Percentiles rank a stretch among this genome's conserved stretches.
Evolutionary conservation across 495 filamentous ascomycete genomes (phyloP).

Genomic region (Neurospora intermedia): DNA sequence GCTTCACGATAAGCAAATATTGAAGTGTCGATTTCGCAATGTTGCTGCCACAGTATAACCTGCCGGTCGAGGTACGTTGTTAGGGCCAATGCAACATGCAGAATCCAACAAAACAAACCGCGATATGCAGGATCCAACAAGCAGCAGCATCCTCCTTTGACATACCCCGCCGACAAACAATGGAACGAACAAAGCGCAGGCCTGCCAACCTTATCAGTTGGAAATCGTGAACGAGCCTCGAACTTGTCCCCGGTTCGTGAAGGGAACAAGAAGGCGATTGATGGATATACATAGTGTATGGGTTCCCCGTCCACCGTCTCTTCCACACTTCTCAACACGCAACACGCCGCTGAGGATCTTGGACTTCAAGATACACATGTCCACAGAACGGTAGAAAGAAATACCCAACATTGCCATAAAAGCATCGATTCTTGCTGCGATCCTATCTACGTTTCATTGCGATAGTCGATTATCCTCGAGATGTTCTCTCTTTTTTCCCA

Average conservation of each 20-base stretch:
- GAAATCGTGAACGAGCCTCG: not conserved
- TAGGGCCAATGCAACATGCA: not conserved
- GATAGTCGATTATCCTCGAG: not conserved
- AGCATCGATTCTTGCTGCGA: not conserved
- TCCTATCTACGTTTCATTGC: not conserved
- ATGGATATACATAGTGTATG: not conserved
- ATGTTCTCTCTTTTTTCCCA: not conserved
- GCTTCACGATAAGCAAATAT: not conserved
- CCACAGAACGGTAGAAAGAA: not conserved
- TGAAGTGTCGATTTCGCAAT: too few relatives aligned
- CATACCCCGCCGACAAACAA: not conserved
- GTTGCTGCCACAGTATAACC: too few relatives aligned
- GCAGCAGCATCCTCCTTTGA: not conserved
- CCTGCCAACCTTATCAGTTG: not conserved
- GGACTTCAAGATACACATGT: not conserved
- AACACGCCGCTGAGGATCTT: not conserved
- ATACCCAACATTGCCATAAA: not conserved
- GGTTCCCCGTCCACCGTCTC: not conserved
- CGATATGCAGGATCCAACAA: not conserved
- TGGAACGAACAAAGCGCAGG: not conserved
- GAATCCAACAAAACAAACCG: not conserved
- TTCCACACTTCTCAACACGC: not conserved
- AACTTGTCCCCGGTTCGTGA: not conserved
- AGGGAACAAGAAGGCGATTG: not conserved
- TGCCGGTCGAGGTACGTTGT: not conserved